phyloP scores from a whole-genome alignment of 148 eudicot species.

The Nepenthes gracilis region DNA sequence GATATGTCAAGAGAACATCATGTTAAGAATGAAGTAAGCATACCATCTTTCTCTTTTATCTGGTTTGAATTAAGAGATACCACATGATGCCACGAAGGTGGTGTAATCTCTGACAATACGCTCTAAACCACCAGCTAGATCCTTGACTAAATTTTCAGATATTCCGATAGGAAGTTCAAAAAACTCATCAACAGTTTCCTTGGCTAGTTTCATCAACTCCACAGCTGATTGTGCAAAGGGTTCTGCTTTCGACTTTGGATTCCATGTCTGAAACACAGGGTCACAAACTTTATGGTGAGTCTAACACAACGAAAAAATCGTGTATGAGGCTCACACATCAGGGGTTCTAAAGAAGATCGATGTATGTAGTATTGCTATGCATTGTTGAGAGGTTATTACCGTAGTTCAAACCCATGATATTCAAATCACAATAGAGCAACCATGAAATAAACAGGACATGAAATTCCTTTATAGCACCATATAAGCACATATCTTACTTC shows the following conservation, averaged over 20 bases:
- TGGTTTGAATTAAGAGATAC: conserved; percentile 22
- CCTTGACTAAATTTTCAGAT: conserved; percentile 56
- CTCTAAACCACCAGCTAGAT: conserved; percentile 60
- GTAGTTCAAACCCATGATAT: too few species aligned
- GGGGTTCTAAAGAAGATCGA: too few species aligned
- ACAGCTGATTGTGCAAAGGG: conserved; percentile 78
- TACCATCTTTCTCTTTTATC: background rate
- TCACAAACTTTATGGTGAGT: too few species aligned
- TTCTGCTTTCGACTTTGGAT: conserved; percentile 83
- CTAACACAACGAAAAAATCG: too few species aligned
- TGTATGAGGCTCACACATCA: too few species aligned
- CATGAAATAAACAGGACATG: background rate
- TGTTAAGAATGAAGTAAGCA: background rate
- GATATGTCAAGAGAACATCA: background rate
- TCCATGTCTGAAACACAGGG: conserved; percentile 70
- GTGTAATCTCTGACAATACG: conserved; percentile 57
- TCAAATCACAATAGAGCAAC: background rate
- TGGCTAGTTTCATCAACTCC: conserved; percentile 48
- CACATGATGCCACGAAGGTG: conserved; percentile 75
- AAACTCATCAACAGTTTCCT: conserved; percentile 57
- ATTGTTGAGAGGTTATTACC: too few species aligned
- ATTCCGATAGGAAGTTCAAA: conserved; percentile 56
- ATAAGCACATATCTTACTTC: conserved; percentile 43
- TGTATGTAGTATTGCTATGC: too few species aligned
- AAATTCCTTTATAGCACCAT: background rate